Evolutionary conservation across 768 basidiomycete species (phyloP).

Genomic region (Suillus sp.): DNA sequence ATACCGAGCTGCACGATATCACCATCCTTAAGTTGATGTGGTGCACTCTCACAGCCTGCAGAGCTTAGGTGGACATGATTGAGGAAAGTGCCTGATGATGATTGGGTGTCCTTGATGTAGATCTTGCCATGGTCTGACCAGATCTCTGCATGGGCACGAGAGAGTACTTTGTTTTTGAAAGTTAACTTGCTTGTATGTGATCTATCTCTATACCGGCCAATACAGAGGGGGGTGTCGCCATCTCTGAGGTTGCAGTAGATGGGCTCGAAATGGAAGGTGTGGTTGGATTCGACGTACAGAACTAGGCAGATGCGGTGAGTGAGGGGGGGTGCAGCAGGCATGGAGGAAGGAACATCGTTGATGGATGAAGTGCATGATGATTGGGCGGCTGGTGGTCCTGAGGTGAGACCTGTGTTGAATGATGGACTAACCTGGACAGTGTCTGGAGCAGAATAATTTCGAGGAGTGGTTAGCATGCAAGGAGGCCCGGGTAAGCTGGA

Average conservation of each 20-base stretch:
- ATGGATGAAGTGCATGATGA: no score
- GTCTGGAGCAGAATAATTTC: no score
- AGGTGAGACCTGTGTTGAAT: no score
- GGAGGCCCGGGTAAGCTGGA: no score
- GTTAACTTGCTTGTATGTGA: constrained; percentile 34
- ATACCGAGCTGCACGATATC: constrained; percentile 95
- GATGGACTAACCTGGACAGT: no score
- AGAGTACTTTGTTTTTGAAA: constrained; percentile 95
- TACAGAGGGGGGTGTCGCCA: constrained; percentile 71
- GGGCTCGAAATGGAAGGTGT: constrained; percentile 90
- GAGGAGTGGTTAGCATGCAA: no score
- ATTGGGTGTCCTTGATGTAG: constrained; percentile 88
- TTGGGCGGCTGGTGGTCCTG: no score
- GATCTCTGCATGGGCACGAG: constrained; percentile 91
- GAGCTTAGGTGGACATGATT: constrained; percentile 91
- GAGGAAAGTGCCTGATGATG: constrained; percentile 89
- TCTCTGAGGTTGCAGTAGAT: constrained; percentile 83
- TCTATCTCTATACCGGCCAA: constrained; percentile 93
- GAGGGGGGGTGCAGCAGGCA: no score
- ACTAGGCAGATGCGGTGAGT: constrained; percentile 88
- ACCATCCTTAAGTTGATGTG: constrained; percentile 85
- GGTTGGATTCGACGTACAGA: constrained; percentile 89
- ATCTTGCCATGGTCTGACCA: constrained; percentile 80
- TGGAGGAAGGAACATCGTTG: no score
- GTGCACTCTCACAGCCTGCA: constrained; percentile 78